phyloP scores from a whole-genome alignment of 495 filamentous ascomycete genomes.

The Tuber borchii region DNA sequence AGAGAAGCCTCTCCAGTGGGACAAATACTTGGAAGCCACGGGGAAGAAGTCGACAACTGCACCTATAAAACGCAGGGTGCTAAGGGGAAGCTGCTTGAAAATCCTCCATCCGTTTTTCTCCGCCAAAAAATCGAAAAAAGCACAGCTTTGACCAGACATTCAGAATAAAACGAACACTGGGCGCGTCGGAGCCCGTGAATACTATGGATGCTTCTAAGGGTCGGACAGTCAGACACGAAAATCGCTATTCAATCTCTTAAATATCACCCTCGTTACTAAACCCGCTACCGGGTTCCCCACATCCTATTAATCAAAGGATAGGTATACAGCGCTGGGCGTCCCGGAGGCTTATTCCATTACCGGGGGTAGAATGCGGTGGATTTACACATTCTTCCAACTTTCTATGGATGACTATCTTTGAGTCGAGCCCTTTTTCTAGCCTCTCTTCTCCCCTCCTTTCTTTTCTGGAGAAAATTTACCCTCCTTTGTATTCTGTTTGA shows the following conservation, averaged over 20 bases:
- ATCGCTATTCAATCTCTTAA: neutral
- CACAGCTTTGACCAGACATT: no score
- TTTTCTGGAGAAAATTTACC: neutral
- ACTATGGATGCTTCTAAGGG: neutral
- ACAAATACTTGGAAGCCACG: neutral
- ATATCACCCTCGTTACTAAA: neutral
- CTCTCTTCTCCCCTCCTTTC: neutral
- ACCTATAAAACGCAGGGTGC: neutral
- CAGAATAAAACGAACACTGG: no score
- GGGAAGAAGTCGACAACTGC: neutral
- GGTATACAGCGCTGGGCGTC: neutral
- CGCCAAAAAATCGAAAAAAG: neutral
- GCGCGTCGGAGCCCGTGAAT: no score
- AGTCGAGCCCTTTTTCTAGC: neutral
- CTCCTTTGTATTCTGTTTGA: neutral
- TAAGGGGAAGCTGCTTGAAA: neutral
- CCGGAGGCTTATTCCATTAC: neutral
- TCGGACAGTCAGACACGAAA: neutral
- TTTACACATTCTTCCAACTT: neutral
- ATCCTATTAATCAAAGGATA: neutral
- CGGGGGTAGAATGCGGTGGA: neutral
- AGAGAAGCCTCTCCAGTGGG: neutral
- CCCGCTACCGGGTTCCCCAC: neutral
- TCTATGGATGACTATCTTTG: neutral
- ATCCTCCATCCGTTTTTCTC: neutral